Evolutionary conservation across 164 flowering plant genomes (phyloP).

Genomic region (Stephania yunnanensis): DNA sequence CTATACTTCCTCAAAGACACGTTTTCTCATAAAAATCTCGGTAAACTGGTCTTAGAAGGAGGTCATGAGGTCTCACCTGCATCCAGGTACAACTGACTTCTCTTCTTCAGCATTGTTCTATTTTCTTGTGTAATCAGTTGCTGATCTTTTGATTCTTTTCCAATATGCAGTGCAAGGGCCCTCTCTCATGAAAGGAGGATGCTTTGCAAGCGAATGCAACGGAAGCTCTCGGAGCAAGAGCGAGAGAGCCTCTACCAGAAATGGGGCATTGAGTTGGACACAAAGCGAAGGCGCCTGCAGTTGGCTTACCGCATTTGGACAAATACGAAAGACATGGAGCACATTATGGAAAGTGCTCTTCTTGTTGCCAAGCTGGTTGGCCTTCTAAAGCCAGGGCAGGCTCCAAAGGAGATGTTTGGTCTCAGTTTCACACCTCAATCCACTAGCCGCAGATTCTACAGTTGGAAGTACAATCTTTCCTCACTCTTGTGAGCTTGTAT

Average conservation of each 20-base stretch:
- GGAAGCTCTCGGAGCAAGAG: conserved; percentile 54
- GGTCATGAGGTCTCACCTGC: conserved; percentile 31
- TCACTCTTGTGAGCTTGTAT: conserved; percentile 29
- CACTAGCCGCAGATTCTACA: conserved; percentile 38
- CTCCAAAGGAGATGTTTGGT: conserved; percentile 84
- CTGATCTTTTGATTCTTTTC: background rate
- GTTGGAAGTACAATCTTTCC: conserved; percentile 46
- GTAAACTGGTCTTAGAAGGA: conserved; percentile 16
- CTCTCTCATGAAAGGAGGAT: conserved; percentile 65
- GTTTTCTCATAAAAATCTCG: conserved; percentile 30
- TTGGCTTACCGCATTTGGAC: conserved; percentile 60
- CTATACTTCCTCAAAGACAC: conserved; percentile 54
- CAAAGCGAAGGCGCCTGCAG: conserved; percentile 68
- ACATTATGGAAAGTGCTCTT: conserved; percentile 60
- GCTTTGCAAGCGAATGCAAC: conserved; percentile 65
- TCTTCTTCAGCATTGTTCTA: background rate
- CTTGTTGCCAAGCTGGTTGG: conserved; percentile 66
- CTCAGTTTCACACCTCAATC: conserved; percentile 69
- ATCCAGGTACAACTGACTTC: conserved; percentile 46
- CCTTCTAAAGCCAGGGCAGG: conserved; percentile 53
- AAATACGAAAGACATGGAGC: conserved; percentile 49
- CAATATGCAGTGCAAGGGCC: conserved; percentile 41
- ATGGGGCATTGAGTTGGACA: conserved; percentile 66
- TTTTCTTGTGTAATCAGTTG: background rate
- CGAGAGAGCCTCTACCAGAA: conserved; percentile 50